Evolutionary conservation across 2,329 filamentous ascomycete species (phyloP).

Genomic region (Gaeumannomyces tritici): DNA sequence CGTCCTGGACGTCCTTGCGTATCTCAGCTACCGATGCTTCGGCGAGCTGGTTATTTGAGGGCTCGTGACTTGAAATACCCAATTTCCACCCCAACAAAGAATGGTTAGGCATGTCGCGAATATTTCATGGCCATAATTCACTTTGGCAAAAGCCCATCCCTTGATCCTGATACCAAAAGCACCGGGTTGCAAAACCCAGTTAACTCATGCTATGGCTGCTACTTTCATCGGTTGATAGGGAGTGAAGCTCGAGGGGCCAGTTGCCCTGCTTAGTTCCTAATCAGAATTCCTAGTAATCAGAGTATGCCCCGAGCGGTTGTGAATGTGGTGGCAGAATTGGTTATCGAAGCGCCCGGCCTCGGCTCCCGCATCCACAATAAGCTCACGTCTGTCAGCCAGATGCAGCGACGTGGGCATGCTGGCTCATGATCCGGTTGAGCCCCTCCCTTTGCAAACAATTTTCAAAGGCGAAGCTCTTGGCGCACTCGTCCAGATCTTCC

Average conservation of each 20-base stretch:
- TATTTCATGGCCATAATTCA: constrained; percentile 14
- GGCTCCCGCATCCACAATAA: too few relatives aligned
- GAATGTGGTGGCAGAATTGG: too few relatives aligned
- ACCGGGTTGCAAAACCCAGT: neutral
- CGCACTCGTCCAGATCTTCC: constrained; percentile 6
- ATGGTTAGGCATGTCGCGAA: constrained; percentile 8
- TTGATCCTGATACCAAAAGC: neutral
- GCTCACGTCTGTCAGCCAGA: neutral
- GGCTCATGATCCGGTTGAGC: constrained; percentile 5
- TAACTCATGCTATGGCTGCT: too few relatives aligned
- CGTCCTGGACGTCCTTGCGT: too few relatives aligned
- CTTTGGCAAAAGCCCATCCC: constrained; percentile 11
- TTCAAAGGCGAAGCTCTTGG: constrained; percentile 6
- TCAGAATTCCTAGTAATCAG: neutral
- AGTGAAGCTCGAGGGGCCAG: too few relatives aligned
- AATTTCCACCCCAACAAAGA: neutral
- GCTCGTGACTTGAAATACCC: neutral
- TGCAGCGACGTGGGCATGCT: constrained; percentile 1
- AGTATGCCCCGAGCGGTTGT: too few relatives aligned
- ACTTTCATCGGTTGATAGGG: too few relatives aligned
- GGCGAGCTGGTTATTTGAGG: too few relatives aligned
- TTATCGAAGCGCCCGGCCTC: too few relatives aligned
- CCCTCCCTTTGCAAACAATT: constrained; percentile 6
- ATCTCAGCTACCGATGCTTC: neutral
- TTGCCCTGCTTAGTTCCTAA: too few relatives aligned